Base-by-base conservation (phyloP, 371 early-diverging fungal species). In the Conidiobolus incongruus region DNA sequence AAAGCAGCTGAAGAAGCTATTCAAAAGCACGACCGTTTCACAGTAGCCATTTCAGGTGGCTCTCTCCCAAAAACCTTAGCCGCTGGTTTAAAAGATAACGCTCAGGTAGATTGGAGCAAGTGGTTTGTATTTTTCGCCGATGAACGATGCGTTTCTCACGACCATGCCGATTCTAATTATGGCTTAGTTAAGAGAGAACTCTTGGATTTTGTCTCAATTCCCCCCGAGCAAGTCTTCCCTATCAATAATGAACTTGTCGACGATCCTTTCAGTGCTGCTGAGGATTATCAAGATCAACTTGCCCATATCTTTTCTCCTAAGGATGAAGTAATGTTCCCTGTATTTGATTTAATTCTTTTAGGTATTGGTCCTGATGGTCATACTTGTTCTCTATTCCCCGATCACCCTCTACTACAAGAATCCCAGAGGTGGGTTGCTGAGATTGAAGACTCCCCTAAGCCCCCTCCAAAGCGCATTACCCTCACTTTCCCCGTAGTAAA, bases 341-440 rank as follows among this genome's bases (percentile, higher is more conserved):
- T 56, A 28, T 81, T 99, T 58, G 98, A 99, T 59, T 47, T 94
- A 34, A 70, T 92, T 34, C 60, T 99, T 24, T 68, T 99, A 0
- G 99, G 99, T n/a, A 88, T 99, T 59, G 99, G 99, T 1, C 95
- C 97, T 4, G 99, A 99, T 54, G 99, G 99, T 4, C 99, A 98
- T 53, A 95, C 96, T 20, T 93, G 94, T 61, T 95, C 97, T 26
- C 64, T 99, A 51, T 98, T 98, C 61, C 99, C 99, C 12, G 80
- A 74, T n/a, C 88, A 89, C 55, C 62, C 76, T 21, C 60, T 85
- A 28, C 49, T 97, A 36, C 46, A 81, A 2, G 87, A 81, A 29
- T 52, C 43, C 11, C 50, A 50, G 1, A 56, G 55, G 31, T 80
- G 79, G 75, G 85, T 92, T 0, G 77, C 78, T 0, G 60, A 69